Conservation (phyloP, 768 basidiomycete species). For the Lactarius tabidus region DNA sequence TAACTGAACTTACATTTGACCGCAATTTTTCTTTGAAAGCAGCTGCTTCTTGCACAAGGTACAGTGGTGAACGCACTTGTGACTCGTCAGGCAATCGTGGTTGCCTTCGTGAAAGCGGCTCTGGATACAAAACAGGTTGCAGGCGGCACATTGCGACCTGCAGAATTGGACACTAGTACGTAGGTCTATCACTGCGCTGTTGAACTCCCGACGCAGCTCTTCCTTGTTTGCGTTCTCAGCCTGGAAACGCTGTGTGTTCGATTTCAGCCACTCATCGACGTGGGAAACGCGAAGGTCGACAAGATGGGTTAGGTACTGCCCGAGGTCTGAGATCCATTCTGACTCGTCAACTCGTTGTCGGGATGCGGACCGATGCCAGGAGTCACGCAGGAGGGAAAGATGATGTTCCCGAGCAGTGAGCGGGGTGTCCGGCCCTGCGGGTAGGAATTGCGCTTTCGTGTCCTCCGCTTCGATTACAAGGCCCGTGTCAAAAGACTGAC, state of each 20-base stretch:
- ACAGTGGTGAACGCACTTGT: constrained; percentile 44
- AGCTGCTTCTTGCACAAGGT: constrained; percentile 37
- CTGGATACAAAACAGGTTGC: constrained; percentile 48
- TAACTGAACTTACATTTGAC: constrained; percentile 42
- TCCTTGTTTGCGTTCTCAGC: constrained; percentile 42
- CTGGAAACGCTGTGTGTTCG: constrained; percentile 47
- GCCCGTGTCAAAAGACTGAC: constrained; percentile 44
- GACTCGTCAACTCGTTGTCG: constrained; percentile 38
- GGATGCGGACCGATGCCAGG: constrained; percentile 36
- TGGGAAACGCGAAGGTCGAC: constrained; percentile 43
- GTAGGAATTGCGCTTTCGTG: constrained; percentile 34
- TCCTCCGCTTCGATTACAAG: constrained; percentile 30
- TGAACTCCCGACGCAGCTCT: constrained; percentile 44
- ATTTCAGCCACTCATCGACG: constrained; percentile 47
- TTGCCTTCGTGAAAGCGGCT: constrained; percentile 41
- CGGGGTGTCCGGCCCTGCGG: constrained; percentile 27
- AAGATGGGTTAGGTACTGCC: constrained; percentile 37
- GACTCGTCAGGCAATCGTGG: constrained; percentile 51
- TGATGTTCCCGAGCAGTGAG: constrained; percentile 28
- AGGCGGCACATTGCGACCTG: constrained; percentile 42
- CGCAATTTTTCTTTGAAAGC: constrained; percentile 34
- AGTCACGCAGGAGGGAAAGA: constrained; percentile 27
- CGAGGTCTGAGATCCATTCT: constrained; percentile 41
- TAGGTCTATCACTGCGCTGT: constrained; percentile 43
- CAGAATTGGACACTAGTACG: constrained; percentile 47